Evolutionary conservation across 2,329 filamentous ascomycete genomes (phyloP).

Genomic region (Aspergillus amoenus): DNA sequence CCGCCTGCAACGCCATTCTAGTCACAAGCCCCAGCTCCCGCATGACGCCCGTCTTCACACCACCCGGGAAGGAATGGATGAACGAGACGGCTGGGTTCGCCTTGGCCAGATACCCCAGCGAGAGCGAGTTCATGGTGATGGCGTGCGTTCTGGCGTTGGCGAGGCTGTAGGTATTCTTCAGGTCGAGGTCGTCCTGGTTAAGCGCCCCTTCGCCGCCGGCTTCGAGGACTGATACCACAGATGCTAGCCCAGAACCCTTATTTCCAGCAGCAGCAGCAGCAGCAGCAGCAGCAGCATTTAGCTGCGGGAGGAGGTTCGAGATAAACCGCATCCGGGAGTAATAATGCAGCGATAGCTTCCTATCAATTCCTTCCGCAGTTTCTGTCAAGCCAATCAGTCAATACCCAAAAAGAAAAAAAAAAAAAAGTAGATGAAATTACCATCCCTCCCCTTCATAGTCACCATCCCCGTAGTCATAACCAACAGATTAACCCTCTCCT

Average conservation of each 20-base stretch:
- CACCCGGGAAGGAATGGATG: background rate
- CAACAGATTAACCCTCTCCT: conserved; percentile 31
- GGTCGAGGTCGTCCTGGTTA: background rate
- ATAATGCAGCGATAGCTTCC: conserved; percentile 29
- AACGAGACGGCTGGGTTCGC: background rate
- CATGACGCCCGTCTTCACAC: background rate
- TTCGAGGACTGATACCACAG: conserved; percentile 4
- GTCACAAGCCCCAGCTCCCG: background rate
- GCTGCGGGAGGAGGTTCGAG: conserved; percentile 30
- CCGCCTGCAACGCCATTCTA: background rate
- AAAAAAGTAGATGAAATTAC: background rate
- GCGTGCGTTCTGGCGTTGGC: conserved; percentile 1
- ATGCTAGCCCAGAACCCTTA: background rate
- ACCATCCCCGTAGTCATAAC: conserved; percentile 28
- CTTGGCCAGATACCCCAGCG: background rate
- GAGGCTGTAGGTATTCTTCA: background rate
- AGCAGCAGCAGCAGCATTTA: background rate
- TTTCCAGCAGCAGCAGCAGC: background rate
- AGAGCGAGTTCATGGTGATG: conserved; percentile 3
- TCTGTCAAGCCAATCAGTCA: conserved; percentile 15
- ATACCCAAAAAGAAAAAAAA: no score
- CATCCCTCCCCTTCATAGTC: conserved; percentile 5
- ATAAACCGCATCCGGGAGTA: conserved; percentile 38
- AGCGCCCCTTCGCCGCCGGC: conserved; percentile 1
- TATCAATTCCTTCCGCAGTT: conserved; percentile 33